phyloP scores from a whole-genome alignment of 495 filamentous ascomycete species.

The Penicillium tannophilum region DNA sequence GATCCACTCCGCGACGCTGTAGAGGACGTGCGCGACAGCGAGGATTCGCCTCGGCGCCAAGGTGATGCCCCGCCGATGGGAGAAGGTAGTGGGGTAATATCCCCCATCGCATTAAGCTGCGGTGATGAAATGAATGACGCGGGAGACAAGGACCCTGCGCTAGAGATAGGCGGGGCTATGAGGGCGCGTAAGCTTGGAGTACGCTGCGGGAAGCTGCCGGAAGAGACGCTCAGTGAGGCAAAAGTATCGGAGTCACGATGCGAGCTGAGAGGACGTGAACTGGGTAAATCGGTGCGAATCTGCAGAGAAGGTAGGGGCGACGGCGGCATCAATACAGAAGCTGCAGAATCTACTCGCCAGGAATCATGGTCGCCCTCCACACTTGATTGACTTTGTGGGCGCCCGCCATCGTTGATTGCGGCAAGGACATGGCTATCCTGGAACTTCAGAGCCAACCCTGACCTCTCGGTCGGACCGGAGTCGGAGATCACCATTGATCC shows the following conservation, averaged over 20 bases:
- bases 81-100: constrained; percentile 92
- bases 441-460: constrained; percentile 16
- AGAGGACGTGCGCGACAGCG: constrained; percentile 44
- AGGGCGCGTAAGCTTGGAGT: constrained; percentile 55
- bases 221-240: constrained; percentile 44
- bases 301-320: constrained; percentile 41
- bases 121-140: constrained; percentile 66
- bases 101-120: constrained; percentile 76
- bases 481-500: constrained; percentile 28
- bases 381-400: neutral
- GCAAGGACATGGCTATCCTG: constrained; percentile 6
- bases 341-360: constrained; percentile 15
- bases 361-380: neutral
- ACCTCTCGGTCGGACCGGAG: constrained; percentile 31
- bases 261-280: constrained; percentile 29
- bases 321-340: constrained; percentile 19
- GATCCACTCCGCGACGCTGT: constrained; percentile 40
- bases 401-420: constrained; percentile 5
- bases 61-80: constrained; percentile 78
- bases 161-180: constrained; percentile 41
- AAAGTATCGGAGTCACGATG: constrained; percentile 35
- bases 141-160: constrained; percentile 60
- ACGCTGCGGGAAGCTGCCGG: constrained; percentile 46
- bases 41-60: constrained; percentile 56
- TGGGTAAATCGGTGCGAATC: constrained; percentile 44